phyloP scores from a whole-genome alignment of 192 early-diverging fungal genomes.

The Phlyctochytrium bullatum region DNA sequence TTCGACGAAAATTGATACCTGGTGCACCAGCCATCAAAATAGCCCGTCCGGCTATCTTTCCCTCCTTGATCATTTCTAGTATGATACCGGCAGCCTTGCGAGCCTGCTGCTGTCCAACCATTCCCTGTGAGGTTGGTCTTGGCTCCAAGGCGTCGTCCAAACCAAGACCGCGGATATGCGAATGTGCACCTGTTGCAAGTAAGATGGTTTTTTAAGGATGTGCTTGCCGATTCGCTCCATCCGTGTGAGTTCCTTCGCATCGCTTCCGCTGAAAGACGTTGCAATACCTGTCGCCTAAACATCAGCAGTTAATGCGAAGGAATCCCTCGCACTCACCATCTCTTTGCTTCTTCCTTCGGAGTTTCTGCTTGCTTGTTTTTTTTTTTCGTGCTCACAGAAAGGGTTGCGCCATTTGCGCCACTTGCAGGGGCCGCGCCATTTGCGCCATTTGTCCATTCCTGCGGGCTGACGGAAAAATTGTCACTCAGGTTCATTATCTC shows the following conservation, averaged over 20 bases:
- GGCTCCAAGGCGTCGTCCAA: constrained; percentile 93
- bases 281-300: neutral
- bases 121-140: constrained; percentile 82
- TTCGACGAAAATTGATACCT: constrained; percentile 2
- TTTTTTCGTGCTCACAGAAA: too few relatives aligned
- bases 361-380: too few relatives aligned
- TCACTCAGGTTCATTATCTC: too few relatives aligned
- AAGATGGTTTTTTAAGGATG: neutral
- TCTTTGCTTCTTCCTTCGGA: too few relatives aligned
- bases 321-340: too few relatives aligned
- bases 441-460: too few relatives aligned
- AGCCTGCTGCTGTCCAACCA: constrained; percentile 96
- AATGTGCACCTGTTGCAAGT: constrained; percentile 78
- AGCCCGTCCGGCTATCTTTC: constrained; percentile 95
- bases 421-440: too few relatives aligned
- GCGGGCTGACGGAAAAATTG: too few relatives aligned
- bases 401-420: too few relatives aligned
- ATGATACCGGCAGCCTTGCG: constrained; percentile 96
- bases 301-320: too few relatives aligned
- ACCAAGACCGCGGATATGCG: constrained; percentile 95
- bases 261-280: constrained; percentile 6
- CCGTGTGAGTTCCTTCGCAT: constrained; percentile 64
- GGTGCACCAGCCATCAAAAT: constrained; percentile 99
- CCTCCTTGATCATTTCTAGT: constrained; percentile 95
- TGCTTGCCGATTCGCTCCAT: constrained; percentile 82